These are phyloP conservation scores for Beauveria medogensis DNA, from an alignment of 2,329 filamentous ascomycete species.

Conservation along the genomic window DNA sequence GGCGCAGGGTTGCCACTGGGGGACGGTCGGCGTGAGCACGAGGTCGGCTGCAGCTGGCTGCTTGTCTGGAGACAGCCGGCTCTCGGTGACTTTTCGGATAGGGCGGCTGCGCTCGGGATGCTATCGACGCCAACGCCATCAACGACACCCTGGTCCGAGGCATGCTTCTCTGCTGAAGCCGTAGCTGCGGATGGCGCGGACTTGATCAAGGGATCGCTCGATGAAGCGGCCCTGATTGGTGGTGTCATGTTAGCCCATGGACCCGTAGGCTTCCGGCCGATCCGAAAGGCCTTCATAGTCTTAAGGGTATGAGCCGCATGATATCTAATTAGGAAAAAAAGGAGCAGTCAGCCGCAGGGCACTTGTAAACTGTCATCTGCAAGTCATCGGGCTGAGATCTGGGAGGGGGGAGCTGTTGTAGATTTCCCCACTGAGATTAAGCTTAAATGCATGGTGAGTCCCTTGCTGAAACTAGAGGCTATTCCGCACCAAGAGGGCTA, in stretches of 20 bases:
- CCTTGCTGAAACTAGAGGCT: neutral
- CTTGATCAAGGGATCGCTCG: conserved; percentile 14
- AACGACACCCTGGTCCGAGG: neutral
- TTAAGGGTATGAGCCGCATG: conserved; percentile 45
- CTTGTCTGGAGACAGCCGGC: conserved; percentile 1
- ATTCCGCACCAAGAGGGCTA: neutral
- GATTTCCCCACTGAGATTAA: conserved; percentile 4
- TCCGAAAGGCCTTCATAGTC: conserved; percentile 52
- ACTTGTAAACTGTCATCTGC: neutral
- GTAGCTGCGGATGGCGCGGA: neutral
- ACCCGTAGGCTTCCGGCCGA: conserved; percentile 45
- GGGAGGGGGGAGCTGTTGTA: neutral
- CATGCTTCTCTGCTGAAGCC: neutral
- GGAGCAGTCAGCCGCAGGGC: conserved; percentile 3
- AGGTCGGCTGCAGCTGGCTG: neutral
- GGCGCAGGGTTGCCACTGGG: neutral
- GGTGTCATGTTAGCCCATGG: conserved; percentile 52
- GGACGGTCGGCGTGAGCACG: conserved; percentile 3
- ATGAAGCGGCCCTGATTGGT: conserved; percentile 39
- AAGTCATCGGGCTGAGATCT: neutral
- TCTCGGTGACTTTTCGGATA: neutral
- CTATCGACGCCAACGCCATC: neutral
- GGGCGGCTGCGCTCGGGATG: neutral
- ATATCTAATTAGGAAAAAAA: conserved; percentile 37
- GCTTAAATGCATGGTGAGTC: neutral